Base-by-base conservation (phyloP, 805 yeast genomes). In the Ogataea saltuana region DNA sequence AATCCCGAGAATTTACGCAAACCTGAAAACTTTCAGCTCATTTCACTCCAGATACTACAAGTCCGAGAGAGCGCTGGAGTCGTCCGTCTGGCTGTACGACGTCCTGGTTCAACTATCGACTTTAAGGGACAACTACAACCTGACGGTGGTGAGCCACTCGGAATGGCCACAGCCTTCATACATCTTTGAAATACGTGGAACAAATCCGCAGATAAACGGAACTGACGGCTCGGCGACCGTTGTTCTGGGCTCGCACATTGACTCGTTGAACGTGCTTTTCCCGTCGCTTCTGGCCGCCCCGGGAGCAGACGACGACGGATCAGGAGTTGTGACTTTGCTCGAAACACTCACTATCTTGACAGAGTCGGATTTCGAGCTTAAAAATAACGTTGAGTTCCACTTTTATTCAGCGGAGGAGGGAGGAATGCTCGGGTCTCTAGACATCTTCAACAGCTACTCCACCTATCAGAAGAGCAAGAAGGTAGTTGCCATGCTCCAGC, bases 351-450 rank as follows among this genome's bases (percentile, higher is more conserved):
- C 65, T 18, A 33, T 49, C 7, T 6, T 53, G 7, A 22, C 40
- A 3, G 35, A 33, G 3, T 26, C 25, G 13, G 21, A 65, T 4
- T 20, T 49, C 19, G 28, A 17, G 39, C 51, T 51, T 17, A 65
- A 75, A 33, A 88, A 89, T 65, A 80, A 95, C 1, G 67, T 89
- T 20, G 95, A 89, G 62, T 89, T 89, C 69, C 97, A 89, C 64
- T 89, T 88, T 72, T 90, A 88, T 67, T 80, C 95, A 23, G 97
- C 96, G 1, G 97, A 89, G 67, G 97, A 89, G 70, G 95, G 90
- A 45, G 97, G 97, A 0, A 69, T 88, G 52, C 70, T 88, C 40
- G 97, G 97, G 1, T 86, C 96, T 2, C 72, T 80, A 51, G 96
- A 86, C 50, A 79, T 90, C 9, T 88, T 85, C 65, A 65, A 75